Evolutionary conservation across 441 rosid species (phyloP), one percentile per base, ranked within the genome.

Genomic region (Erodium chrysanthum): DNA sequence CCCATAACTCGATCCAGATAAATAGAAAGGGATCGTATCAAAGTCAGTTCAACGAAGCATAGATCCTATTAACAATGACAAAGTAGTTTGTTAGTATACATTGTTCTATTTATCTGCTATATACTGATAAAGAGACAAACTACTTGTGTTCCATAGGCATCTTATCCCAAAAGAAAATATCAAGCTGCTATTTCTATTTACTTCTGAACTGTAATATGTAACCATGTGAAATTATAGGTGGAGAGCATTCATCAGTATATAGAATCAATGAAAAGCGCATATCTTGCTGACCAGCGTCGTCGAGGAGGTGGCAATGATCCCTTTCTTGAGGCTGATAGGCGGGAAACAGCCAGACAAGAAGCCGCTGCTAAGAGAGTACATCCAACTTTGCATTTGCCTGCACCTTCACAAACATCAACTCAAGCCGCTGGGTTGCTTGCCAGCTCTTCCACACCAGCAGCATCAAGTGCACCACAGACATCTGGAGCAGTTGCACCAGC

Each of bases 281-380:
- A 87, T 84, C 97, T 95, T 50, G 89, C 89, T 70, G 96, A 90
- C 71, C 98, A 92, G 73, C 91, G 93, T 2, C 87, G 80, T n/a
- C 85, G 86, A 78, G 99, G 99, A 66, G 89, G 88, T 68, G 81
- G 75, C 46, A 81, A 80, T 73, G 87, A 92, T 76, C 98, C 98
- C 3, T 95, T 95, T 78, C 95, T 95, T 68, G 99, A 90, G 75
- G 99, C 99, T 68, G 96, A 95, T 81, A 77, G 99, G 68, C 87
- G 98, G 29, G 96, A 90, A 85, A 84, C 93, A n/a, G 98, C 99
- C 58, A 90, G 88, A 76, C 92, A 82, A 67, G 97, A 95, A 86
- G 98, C 97, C 60, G 97, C 98, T 79, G 91, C 98, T 52, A 95
- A 85, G 87, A 82, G 96, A 71, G 96, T 86, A 46, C 98, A 95